phyloP scores from a whole-genome alignment of 2,329 filamentous ascomycete species.

The Aspergillus sp. region DNA sequence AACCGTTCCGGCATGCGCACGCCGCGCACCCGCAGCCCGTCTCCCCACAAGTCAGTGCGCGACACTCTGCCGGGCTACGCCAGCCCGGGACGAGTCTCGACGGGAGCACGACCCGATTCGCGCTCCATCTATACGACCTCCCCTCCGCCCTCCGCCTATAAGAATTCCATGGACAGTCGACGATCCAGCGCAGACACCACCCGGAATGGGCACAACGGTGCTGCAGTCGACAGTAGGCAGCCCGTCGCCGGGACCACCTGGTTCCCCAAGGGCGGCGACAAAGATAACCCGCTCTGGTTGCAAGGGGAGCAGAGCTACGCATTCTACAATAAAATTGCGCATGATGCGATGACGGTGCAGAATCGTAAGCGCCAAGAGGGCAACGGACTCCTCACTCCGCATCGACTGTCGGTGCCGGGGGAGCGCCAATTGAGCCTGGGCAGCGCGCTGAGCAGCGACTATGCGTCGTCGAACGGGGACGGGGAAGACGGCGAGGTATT shows the following conservation, averaged over 20 bases:
- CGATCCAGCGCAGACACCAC: slow-evolving; percentile 20
- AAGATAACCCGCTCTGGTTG: slow-evolving; percentile 50
- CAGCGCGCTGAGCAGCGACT: slow-evolving; percentile 62
- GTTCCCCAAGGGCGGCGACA: slow-evolving; percentile 26
- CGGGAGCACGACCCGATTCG: slow-evolving; percentile 30
- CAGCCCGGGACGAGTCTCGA: slow-evolving; percentile 25
- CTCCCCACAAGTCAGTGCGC: slow-evolving; percentile 49
- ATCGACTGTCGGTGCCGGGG: slow-evolving; percentile 20
- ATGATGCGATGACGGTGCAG: slow-evolving; percentile 39
- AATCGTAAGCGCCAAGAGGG: slow-evolving; percentile 20
- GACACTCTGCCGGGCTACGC: slow-evolving; percentile 22
- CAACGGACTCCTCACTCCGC: slow-evolving; percentile 21
- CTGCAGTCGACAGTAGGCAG: slow-evolving; percentile 6
- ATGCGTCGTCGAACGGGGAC: slow-evolving; percentile 43
- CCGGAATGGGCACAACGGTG: slow-evolving; percentile 11
- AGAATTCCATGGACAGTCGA: slow-evolving; percentile 25
- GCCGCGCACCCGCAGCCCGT: slow-evolving; percentile 46
- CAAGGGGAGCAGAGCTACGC: slow-evolving; percentile 55
- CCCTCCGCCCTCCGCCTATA: slow-evolving; percentile 29
- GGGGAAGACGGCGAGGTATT: slow-evolving; percentile 53
- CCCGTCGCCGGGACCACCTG: slow-evolving; percentile 22
- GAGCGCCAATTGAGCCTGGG: slow-evolving; percentile 48
- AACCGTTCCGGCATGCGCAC: slow-evolving; percentile 28
- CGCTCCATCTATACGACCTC: slow-evolving; percentile 30
- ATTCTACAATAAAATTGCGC: slow-evolving; percentile 53